Evolutionary conservation across 2,329 filamentous ascomycete genomes (phyloP).

Genomic region (Chaetomiaceae sp.): DNA sequence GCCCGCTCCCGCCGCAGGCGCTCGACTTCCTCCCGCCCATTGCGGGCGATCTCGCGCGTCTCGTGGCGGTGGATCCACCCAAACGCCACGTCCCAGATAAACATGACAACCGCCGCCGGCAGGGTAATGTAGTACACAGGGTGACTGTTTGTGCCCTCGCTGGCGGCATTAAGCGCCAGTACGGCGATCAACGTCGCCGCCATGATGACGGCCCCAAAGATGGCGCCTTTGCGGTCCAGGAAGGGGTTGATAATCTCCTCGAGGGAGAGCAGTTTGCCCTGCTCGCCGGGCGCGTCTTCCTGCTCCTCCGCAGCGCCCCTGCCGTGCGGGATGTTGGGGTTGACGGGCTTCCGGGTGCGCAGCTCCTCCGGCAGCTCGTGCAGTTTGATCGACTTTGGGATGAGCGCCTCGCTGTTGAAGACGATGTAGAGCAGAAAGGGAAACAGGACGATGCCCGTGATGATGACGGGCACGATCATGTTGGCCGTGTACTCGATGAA

Average conservation of each 20-base stretch:
- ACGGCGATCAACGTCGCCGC: slow-evolving; percentile 61
- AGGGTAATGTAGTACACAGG: slow-evolving; percentile 66
- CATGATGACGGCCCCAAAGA: slow-evolving; percentile 63
- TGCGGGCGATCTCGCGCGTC: slow-evolving; percentile 57
- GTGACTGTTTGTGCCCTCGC: slow-evolving; percentile 43
- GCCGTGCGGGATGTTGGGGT: slow-evolving; percentile 67
- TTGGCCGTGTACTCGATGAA: slow-evolving; percentile 74
- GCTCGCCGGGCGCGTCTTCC: slow-evolving; percentile 45
- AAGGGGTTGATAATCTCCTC: slow-evolving; percentile 75
- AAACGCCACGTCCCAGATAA: slow-evolving; percentile 60
- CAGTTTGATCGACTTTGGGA: slow-evolving; percentile 63
- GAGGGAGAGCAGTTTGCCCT: slow-evolving; percentile 54
- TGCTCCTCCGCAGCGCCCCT: slow-evolving; percentile 51
- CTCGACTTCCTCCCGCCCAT: slow-evolving; percentile 48
- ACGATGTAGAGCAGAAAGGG: slow-evolving; percentile 67
- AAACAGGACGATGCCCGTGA: slow-evolving; percentile 64
- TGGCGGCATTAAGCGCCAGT: slow-evolving; percentile 60
- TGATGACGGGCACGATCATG: slow-evolving; percentile 67
- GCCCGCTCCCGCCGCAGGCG: slow-evolving; percentile 37
- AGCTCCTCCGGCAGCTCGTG: slow-evolving; percentile 59
- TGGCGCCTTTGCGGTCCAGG: slow-evolving; percentile 61
- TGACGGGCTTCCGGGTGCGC: slow-evolving; percentile 54
- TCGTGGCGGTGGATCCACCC: slow-evolving; percentile 61
- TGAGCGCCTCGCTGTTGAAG: slow-evolving; percentile 59
- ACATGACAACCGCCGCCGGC: slow-evolving; percentile 64